A percentile compares a stretch with the other conserved stretches of the same genome.
These are phyloP conservation scores for Heritiera littoralis DNA, from an alignment of 345 rosid genomes.

Conservation along the genomic window DNA sequence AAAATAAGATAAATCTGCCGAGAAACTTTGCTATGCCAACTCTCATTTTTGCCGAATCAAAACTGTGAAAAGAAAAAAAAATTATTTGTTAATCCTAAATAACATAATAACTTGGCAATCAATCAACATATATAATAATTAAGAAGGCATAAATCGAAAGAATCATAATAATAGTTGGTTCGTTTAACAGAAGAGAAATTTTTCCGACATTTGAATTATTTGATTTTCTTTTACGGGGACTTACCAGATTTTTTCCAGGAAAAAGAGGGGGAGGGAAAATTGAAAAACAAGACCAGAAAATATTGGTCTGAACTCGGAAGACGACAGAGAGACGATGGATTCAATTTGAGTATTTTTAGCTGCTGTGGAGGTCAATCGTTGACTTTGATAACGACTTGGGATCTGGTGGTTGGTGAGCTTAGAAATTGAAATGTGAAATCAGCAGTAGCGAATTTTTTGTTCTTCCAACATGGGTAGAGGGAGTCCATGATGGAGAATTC, in stretches of 20 bases:
- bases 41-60: slow-evolving; percentile 5
- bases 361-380: background rate
- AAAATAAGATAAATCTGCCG: slow-evolving; percentile 3
- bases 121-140: background rate
- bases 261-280: slow-evolving; percentile 22
- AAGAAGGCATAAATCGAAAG: background rate
- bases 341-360: background rate
- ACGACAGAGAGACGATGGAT: background rate
- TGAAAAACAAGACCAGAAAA: background rate
- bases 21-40: background rate
- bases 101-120: background rate
- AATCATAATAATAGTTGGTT: background rate
- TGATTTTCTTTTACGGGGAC: background rate
- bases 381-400: background rate
- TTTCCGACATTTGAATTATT: background rate
- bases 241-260: slow-evolving; percentile 4
- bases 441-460: background rate
- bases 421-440: background rate
- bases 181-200: background rate
- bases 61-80: background rate
- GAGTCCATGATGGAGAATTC: too few species aligned
- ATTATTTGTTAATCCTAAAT: too few species aligned
- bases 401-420: background rate
- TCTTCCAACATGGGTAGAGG: too few species aligned
- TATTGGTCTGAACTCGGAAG: background rate